Evolutionary conservation across 148 eudicot species (phyloP), one percentile per base, ranked within the genome.

Genomic region (Mesembryanthemum crystallinum): DNA sequence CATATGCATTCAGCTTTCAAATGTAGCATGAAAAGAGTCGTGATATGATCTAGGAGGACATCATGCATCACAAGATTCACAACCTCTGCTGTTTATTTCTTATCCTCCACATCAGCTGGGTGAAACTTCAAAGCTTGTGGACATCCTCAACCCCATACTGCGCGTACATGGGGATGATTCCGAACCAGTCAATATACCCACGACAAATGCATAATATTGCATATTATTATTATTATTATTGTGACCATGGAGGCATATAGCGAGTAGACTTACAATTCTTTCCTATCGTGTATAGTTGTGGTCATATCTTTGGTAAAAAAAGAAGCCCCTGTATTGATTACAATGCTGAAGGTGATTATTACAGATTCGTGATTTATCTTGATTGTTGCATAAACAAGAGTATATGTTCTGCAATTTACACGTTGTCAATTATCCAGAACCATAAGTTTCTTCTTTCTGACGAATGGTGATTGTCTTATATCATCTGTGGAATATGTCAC

Each of bases 61-160:
- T 15, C n/a, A 24, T 66, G 10, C 51, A 37, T 18, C 39, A 35
- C 4, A 10, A n/a, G n/a, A n/a, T n/a, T 12, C 5, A 8, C 51
- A 39, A 20, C 70, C 28, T 42, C 12, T 42, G 42, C 55, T 67
- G 55, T n/a, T n/a, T 42, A 67, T 67, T 23, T 66, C 37, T 67
- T 39, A 42, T 33, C 35, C 51, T 39, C 58, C 70, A 64, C 60
- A 49, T 13, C 47, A 42, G 29, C 25, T 51, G 49, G 49, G 64
- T 35, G 21, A 64, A 29, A 20, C 33, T 27, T 15, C 24, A 15
- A 65, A 8, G 49, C 52, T 52, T 57, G 15, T 35, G 43, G 62
- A 30, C 32, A 45, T 45, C 12, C 14, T 5, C 52, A 7, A 67
- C 30, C 55, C 27, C 20, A 27, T 0, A 11, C 43, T 27, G 21